Evolutionary conservation across 495 filamentous ascomycete species (phyloP), one percentile per base, ranked within the genome.

Genomic region (Friedmanniomyces endolithicus): DNA sequence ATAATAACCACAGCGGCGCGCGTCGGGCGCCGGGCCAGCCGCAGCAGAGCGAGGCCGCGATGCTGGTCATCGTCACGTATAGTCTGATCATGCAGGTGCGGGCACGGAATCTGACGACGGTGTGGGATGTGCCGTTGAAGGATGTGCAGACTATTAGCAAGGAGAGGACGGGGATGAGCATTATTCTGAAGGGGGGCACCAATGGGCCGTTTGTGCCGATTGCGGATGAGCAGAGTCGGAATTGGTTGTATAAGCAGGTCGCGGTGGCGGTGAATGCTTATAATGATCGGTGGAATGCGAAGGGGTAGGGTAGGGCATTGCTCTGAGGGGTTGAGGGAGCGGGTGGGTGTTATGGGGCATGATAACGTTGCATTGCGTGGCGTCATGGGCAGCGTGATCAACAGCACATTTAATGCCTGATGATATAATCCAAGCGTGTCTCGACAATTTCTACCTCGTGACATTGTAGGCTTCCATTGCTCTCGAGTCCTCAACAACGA

Each of bases 141-240:
- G 90, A 98, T 63, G 82, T 98, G 35, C 90, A 97, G 77, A 95
- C 88, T 0, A 96, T 98, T 55, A 84, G 83, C 27, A 98, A 96
- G 72, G 92, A 98, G 74, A 73, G 92, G 55, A 98, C 94, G 11
- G 92, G 92, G 8, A 81, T 98, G 74, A 87, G 84, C 48, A 78
- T 97, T 56, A 82, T 86, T 40, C 71, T 97, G 58, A 86, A 94
- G 58, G 90, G 88, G 0, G 88, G 87, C 11, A 86, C 85, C 17
- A 94, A 94, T 65, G 92, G 92, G 14, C 92, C 92, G 11, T 98
- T 96, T 63, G 86, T 98, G 31, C 92, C 92, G 0, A 87, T 96
- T 1, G 83, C 81, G 53, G 87, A 96, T 65, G 94, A 95, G 73
- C 84, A 82, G 61, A 78, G 80, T 16, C 72, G 94, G 64, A 87